Evolutionary conservation across 2,329 filamentous ascomycete species (phyloP).

Genomic region (Mycocentrospora acerina): DNA sequence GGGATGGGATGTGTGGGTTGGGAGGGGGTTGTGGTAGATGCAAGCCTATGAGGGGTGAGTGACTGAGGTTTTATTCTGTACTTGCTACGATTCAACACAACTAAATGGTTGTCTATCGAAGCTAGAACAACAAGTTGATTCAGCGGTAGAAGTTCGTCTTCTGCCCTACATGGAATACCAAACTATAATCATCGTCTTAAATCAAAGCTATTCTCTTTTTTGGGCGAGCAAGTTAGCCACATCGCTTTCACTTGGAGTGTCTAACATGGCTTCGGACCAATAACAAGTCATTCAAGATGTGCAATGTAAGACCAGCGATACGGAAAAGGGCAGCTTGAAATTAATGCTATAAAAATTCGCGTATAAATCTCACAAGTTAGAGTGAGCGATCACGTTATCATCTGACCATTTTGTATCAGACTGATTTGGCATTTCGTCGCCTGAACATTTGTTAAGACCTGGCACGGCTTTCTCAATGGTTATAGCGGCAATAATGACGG

Average conservation of each 20-base stretch:
- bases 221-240: conserved; percentile 7
- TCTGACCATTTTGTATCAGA: conserved; percentile 2
- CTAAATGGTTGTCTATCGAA: not conserved
- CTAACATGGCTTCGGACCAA: conserved; percentile 2
- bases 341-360: not conserved
- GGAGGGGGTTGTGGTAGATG: no score
- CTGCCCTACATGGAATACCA: conserved; percentile 4
- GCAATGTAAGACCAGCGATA: conserved; percentile 15
- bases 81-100: no score
- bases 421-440: not conserved
- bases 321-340: not conserved
- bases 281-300: conserved; percentile 7
- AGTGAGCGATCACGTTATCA: conserved; percentile 5
- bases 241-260: conserved; percentile 8
- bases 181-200: conserved; percentile 1
- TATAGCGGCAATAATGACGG: not conserved
- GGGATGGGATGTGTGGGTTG: no score
- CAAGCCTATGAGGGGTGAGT: no score
- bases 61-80: no score
- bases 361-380: not conserved
- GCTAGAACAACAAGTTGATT: conserved; percentile 7
- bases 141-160: conserved; percentile 1
- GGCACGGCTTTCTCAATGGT: not conserved
- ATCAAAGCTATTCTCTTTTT: conserved; percentile 3
- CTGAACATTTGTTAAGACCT: not conserved